phyloP scores from a whole-genome alignment of 306 rosid genomes.

The Rosa persica region DNA sequence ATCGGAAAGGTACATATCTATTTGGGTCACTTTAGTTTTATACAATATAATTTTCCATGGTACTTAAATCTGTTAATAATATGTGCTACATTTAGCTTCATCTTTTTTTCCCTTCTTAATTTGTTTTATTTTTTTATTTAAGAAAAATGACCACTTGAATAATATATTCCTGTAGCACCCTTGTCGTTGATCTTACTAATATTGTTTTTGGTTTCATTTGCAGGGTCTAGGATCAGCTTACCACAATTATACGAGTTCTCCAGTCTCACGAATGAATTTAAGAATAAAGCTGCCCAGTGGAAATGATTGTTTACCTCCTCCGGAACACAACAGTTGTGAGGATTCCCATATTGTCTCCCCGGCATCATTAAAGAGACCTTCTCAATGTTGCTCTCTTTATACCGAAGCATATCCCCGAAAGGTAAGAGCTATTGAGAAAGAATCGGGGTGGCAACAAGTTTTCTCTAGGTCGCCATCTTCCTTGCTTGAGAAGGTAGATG shows the following conservation, averaged over 20 bases:
- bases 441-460: conserved; percentile 31
- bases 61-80: background rate
- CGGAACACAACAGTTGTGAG: conserved; percentile 30
- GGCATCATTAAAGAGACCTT: conserved; percentile 50
- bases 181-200: background rate
- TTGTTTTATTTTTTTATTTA: too few species aligned
- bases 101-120: too few species aligned
- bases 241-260: conserved; percentile 13
- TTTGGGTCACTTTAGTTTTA: background rate
- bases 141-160: too few species aligned
- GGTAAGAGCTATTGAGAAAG: conserved; percentile 46
- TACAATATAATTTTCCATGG: background rate
- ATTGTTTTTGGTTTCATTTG: conserved; percentile 9
- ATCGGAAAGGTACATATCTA: conserved; percentile 50
- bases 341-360: conserved; percentile 42
- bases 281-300: conserved; percentile 24
- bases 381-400: conserved; percentile 15
- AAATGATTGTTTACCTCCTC: conserved; percentile 31
- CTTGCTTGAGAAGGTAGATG: conserved; percentile 69
- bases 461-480: conserved; percentile 22
- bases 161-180: too few species aligned
- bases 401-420: conserved; percentile 50
- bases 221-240: conserved; percentile 34
- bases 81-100: too few species aligned
- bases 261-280: conserved; percentile 26